Evolutionary conservation across 1,284 basidiomycete genomes (phyloP).

Genomic region (Moesziomyces globuligerus): DNA sequence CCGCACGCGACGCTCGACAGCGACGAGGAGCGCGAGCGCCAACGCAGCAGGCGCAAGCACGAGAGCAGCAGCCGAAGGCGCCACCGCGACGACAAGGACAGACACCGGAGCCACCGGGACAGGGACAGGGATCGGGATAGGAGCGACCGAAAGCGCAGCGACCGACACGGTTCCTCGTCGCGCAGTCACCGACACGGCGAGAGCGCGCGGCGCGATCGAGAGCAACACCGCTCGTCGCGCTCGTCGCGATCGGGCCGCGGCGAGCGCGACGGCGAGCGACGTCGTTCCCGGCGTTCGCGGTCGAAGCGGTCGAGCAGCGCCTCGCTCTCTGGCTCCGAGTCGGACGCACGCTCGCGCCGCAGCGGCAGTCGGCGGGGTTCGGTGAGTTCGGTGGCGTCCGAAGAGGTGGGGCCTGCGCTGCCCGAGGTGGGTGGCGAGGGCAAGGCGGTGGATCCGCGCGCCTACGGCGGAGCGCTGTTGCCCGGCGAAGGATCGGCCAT

Average conservation of each 20-base stretch:
- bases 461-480: slow-evolving; percentile 81
- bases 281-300: slow-evolving; percentile 16
- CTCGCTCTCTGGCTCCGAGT: slow-evolving; percentile 12
- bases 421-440: slow-evolving; percentile 24
- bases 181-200: too few species aligned
- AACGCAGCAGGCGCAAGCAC: slow-evolving; percentile 20
- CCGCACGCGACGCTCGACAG: slow-evolving; percentile 41
- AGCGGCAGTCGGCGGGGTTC: not conserved
- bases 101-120: slow-evolving; percentile 11
- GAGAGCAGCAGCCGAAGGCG: slow-evolving; percentile 13
- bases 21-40: slow-evolving; percentile 47
- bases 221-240: slow-evolving; percentile 15
- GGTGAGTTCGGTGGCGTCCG: not conserved
- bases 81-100: slow-evolving; percentile 13
- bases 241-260: slow-evolving; percentile 28
- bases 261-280: slow-evolving; percentile 7
- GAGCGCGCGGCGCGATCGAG: too few species aligned
- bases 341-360: not conserved
- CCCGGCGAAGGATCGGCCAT: slow-evolving; percentile 96
- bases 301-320: slow-evolving; percentile 13
- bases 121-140: slow-evolving; percentile 32
- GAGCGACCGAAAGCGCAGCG: too few species aligned
- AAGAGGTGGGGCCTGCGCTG: slow-evolving; percentile 32
- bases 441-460: slow-evolving; percentile 34
- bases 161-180: too few species aligned